These are phyloP conservation scores for Xylariaceae sp. DNA, from an alignment of 2,329 filamentous ascomycete species.

Conservation along the genomic window DNA sequence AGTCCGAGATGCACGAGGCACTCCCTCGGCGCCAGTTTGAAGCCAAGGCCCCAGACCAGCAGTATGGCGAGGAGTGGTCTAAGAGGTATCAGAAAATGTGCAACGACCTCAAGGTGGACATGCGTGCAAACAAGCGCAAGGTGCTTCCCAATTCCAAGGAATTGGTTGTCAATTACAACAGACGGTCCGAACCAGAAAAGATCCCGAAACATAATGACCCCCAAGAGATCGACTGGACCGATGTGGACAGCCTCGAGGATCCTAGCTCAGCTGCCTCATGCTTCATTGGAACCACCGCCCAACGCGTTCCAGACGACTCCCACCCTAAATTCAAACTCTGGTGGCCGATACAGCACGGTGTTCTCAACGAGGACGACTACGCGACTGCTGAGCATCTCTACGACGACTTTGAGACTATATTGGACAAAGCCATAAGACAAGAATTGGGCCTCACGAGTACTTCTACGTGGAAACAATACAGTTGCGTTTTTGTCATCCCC, in stretches of 20 bases:
- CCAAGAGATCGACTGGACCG: conserved; percentile 91
- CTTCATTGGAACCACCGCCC: conserved; percentile 76
- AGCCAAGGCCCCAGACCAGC: conserved; percentile 63
- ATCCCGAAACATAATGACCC: conserved; percentile 96
- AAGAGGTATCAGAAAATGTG: conserved; percentile 77
- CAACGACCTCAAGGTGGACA: conserved; percentile 79
- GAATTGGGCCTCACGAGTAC: conserved; percentile 75
- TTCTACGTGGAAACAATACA: conserved; percentile 84
- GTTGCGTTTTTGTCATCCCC: conserved; percentile 94
- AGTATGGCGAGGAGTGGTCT: conserved; percentile 79
- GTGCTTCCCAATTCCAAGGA: conserved; percentile 98
- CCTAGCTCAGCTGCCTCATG: conserved; percentile 58
- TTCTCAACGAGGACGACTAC: conserved; percentile 89
- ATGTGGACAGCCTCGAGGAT: conserved; percentile 63
- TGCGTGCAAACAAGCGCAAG: conserved; percentile 90
- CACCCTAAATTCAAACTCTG: conserved; percentile 84
- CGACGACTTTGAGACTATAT: conserved; percentile 79
- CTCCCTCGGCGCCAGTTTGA: conserved; percentile 68
- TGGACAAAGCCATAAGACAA: conserved; percentile 81
- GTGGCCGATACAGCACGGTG: conserved; percentile 85
- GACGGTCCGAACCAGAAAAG: conserved; percentile 73
- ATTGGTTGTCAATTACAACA: conserved; percentile 90
- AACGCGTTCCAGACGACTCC: conserved; percentile 85
- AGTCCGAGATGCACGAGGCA: conserved; percentile 77
- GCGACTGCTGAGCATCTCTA: conserved; percentile 72